A percentile compares a stretch with the other conserved stretches of the same genome.
phyloP scores from a whole-genome alignment of 495 filamentous ascomycete species.

The Penicillium psychrofluorescens region DNA sequence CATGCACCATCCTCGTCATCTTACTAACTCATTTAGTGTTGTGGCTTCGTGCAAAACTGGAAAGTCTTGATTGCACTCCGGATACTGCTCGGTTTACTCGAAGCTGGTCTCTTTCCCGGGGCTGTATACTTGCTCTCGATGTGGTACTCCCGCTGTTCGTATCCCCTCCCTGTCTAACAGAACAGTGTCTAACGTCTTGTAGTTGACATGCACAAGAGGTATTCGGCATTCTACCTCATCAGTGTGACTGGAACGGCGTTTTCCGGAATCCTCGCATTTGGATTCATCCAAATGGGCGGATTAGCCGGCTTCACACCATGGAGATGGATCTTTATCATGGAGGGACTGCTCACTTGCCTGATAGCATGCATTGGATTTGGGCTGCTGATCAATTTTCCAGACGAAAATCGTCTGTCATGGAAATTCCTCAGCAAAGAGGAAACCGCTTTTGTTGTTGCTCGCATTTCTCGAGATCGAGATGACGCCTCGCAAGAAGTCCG shows the following conservation, averaged over 20 bases:
- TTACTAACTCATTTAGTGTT: too few relatives aligned
- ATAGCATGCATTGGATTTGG: constrained; percentile 30
- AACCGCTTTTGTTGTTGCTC: constrained; percentile 39
- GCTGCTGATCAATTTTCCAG: constrained; percentile 44
- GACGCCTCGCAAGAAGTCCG: constrained; percentile 30
- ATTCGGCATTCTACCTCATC: constrained; percentile 45
- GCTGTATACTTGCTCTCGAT: constrained; percentile 41
- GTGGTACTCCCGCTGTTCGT: too few relatives aligned
- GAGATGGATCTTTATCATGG: constrained; percentile 53
- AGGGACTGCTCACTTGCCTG: constrained; percentile 35
- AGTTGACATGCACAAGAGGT: constrained; percentile 51
- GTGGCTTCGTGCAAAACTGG: constrained; percentile 44
- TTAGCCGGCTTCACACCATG: constrained; percentile 41
- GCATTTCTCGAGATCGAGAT: constrained; percentile 43
- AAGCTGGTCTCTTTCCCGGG: constrained; percentile 53
- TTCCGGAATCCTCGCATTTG: constrained; percentile 52
- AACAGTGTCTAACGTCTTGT: too few relatives aligned
- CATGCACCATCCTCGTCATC: too few relatives aligned
- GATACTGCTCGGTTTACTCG: constrained; percentile 46
- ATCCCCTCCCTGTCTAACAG: too few relatives aligned
- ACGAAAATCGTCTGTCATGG: constrained; percentile 31
- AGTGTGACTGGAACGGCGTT: constrained; percentile 47
- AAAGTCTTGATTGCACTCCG: constrained; percentile 39
- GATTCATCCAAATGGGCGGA: constrained; percentile 45
- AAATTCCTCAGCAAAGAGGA: constrained; percentile 34